Evolutionary conservation across 257 asterid species (phyloP), one percentile per base, ranked within the genome.

Genomic region (Penstemon eatonii): DNA sequence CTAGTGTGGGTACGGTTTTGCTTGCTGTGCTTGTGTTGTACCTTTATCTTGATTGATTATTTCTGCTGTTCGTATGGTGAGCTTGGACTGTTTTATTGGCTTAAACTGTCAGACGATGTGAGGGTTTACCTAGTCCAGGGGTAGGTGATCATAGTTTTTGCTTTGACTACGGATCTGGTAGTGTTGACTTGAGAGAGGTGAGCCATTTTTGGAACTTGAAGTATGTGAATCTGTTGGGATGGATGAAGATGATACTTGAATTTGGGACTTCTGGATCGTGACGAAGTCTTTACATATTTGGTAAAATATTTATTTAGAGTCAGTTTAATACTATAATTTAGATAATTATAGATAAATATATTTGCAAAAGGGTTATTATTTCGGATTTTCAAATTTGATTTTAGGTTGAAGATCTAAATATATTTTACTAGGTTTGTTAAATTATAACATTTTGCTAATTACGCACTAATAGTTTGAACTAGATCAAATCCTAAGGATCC

Each of bases 1-100:
- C 64, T 58, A 40, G 54, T 68, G 79, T 57, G 68, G 60, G 67
- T 39, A 50, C 73, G 19, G 8, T 11, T 66, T 72, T 57, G 67
- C 46, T 61, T 49, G 40, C 70, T 47, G 66, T 38, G 67, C n/a
- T 5, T 65, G 67, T 67, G 77, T 50, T 74, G 77, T 73, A 76
- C 82, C 36, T 61, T 73, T 33, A 51, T 72, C 72, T 77, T 76
- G 68, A 67, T 77, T 6, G 0, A 0, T 36, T 56, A 52, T 63
- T 19, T 40, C 13, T 38, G 19, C 8, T 47, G 45, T 15, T 25
- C 41, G 1, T 12, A 52, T 9, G 47, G 49, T n/a, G 65, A 13
- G 46, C 15, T 33, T n/a, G 59, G 10, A 33, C 33, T 52, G 33
- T 61, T 25, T 67, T 15, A 59, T 66, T 60, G 10, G 68, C 7